phyloP scores from a whole-genome alignment of 345 rosid species.

The Brassica cretica region DNA sequence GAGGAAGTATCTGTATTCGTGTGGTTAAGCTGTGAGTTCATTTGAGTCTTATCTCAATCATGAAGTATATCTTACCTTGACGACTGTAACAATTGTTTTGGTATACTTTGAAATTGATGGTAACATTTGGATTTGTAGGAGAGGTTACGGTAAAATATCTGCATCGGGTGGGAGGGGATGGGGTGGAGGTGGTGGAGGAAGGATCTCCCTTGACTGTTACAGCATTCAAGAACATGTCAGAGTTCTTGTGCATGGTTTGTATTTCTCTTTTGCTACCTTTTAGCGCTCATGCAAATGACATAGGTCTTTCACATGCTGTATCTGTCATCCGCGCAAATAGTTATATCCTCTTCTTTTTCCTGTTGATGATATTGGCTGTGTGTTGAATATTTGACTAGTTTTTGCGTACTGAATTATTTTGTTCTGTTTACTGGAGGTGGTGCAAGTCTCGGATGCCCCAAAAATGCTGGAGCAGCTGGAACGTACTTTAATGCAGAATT shows the following conservation, averaged over 20 bases:
- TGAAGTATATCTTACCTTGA: neutral
- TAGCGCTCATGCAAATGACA: slow-evolving; percentile 31
- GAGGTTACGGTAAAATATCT: slow-evolving; percentile 82
- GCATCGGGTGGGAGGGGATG: slow-evolving; percentile 91
- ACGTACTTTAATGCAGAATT: slow-evolving; percentile 85
- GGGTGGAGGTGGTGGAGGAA: slow-evolving; percentile 99
- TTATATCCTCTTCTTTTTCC: neutral
- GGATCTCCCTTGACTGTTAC: slow-evolving; percentile 90
- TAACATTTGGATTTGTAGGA: slow-evolving; percentile 55
- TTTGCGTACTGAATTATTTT: neutral
- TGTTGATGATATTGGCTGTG: slow-evolving; percentile 13
- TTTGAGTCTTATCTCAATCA: slow-evolving; percentile 10
- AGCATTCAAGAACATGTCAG: slow-evolving; percentile 91
- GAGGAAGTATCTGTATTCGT: slow-evolving; percentile 76
- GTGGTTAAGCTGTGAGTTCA: slow-evolving; percentile 77
- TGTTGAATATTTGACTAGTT: slow-evolving; percentile 10
- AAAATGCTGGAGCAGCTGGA: slow-evolving; percentile 98
- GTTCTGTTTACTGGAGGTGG: slow-evolving; percentile 61
- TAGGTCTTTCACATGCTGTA: neutral
- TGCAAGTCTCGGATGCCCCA: slow-evolving; percentile 72
- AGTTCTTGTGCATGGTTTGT: slow-evolving; percentile 87
- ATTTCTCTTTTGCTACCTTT: slow-evolving; percentile 41
- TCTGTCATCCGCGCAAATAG: too few relatives aligned
- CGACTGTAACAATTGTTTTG: neutral
- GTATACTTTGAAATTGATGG: slow-evolving; percentile 1